These are phyloP conservation scores for Incumbomyces lentus DNA, from an alignment of 2,329 filamentous ascomycete genomes.

Conservation along the genomic window DNA sequence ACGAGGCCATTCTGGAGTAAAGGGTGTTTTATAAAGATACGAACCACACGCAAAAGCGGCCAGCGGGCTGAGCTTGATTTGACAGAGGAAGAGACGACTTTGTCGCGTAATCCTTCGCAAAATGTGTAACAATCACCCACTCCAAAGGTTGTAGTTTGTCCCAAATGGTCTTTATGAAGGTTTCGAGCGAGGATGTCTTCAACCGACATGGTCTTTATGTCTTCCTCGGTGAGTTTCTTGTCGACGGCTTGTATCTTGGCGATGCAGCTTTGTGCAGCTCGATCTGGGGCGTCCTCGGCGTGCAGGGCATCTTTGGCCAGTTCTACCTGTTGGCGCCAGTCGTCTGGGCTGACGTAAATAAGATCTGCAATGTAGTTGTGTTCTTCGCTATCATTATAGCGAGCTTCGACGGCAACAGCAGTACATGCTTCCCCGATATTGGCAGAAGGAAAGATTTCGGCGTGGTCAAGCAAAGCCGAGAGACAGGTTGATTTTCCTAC, in stretches of 20 bases:
- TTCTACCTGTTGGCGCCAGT: too few species aligned
- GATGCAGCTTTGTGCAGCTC: conserved; percentile 20
- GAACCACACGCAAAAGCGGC: conserved; percentile 34
- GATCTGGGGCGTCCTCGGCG: conserved; percentile 18
- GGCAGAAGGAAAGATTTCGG: conserved; percentile 42
- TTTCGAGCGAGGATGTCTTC: conserved; percentile 34
- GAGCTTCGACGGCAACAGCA: conserved; percentile 50
- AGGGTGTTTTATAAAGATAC: conserved; percentile 41
- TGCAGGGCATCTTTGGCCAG: too few species aligned
- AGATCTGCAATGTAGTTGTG: conserved; percentile 46
- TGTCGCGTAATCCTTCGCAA: conserved; percentile 37
- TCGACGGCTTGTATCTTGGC: conserved; percentile 35
- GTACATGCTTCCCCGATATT: conserved; percentile 54
- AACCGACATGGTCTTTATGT: conserved; percentile 29
- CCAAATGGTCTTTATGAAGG: conserved; percentile 33
- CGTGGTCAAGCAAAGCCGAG: conserved; percentile 53
- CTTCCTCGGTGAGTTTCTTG: conserved; percentile 31
- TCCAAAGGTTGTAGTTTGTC: conserved; percentile 33
- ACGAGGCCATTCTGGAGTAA: conserved; percentile 44
- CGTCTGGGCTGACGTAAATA: conserved; percentile 42
- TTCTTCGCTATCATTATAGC: conserved; percentile 39
- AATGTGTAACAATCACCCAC: conserved; percentile 29
- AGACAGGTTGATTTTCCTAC: conserved; percentile 54
- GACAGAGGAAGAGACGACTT: conserved; percentile 38
- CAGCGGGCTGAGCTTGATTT: conserved; percentile 37